Evolutionary conservation across 352 stramenopile species (phyloP), one percentile per base, ranked within the genome.

Genomic region (Phytophthora podocarpi): DNA sequence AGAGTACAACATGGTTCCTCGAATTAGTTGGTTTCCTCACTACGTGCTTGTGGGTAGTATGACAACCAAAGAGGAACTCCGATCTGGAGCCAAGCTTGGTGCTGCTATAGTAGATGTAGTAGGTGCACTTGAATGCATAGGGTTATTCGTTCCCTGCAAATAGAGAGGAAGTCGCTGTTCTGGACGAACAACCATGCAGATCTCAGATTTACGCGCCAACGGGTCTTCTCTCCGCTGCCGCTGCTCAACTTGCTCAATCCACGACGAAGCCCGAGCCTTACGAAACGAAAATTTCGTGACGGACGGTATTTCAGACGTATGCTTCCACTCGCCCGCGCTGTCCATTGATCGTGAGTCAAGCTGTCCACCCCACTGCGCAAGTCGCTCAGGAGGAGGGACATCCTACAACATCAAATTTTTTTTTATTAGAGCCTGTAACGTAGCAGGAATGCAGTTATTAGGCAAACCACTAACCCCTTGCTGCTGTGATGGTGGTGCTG

Each of bases 241-340:
- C 34, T 84, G 70, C 34, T 89, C 82, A 16, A 90, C 59, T 13
- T 90, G 71, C 37, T 90, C 81, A 63, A 91, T 92, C 83, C 81
- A 92, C n/a, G 81, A 82, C 1, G 60, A 64, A 41, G 69, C 59
- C 0, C 53, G 59, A 6, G 79, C 79, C 15, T 78, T 75, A 4
- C 74, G 81, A 52, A 92, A 91, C 1, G 69, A 87, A 52, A 79
- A 87, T 13, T 63, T 74, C 0, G 74, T 84, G 8, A 72, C 66
- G 23, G 75, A 80, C 16, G 78, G 77, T 40, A 86, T 89, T 45
- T 89, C 80, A 0, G 79, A 92, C 20, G 67, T 86, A n/a, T 49
- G 52, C 36, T 89, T 90, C 82, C 82, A 90, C 41, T 83, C 59
- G 13, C 66, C 73, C 0, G 62, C 75, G n/a, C 59, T 76, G 53